phyloP scores from a whole-genome alignment of 2,329 filamentous ascomycete genomes.

The Arthrobotrys conoides region DNA sequence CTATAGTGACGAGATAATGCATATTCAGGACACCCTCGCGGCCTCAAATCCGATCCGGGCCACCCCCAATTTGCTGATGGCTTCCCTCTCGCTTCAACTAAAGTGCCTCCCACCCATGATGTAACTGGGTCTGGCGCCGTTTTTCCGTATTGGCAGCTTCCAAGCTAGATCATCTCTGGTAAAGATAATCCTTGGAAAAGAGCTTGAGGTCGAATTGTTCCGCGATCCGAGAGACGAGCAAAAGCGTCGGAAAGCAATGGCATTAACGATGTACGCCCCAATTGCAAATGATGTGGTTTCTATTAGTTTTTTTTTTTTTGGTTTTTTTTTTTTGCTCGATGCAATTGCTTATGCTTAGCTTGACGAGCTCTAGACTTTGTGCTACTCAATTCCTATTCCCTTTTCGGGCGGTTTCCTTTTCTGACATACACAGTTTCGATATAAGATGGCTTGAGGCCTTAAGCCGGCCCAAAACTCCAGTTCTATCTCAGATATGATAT shows the following conservation, averaged over 20 bases:
- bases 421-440: constrained; percentile 10
- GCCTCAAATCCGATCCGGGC: constrained; percentile 34
- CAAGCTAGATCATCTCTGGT: constrained; percentile 44
- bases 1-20: constrained; percentile 56
- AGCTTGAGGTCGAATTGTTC: constrained; percentile 36
- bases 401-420: constrained; percentile 47
- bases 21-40: constrained; percentile 49
- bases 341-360: not conserved
- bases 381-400: constrained; percentile 30
- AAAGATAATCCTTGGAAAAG: constrained; percentile 43
- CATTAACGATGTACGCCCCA: constrained; percentile 10
- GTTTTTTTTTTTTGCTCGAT: not conserved
- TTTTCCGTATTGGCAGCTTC: constrained; percentile 59
- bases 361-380: constrained; percentile 13
- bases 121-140: constrained; percentile 50
- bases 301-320: constrained; percentile 2
- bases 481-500: constrained; percentile 13
- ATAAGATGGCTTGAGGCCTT: not conserved
- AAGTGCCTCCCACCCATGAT: constrained; percentile 47
- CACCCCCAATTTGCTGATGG: constrained; percentile 30
- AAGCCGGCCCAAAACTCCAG: constrained; percentile 24
- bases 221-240: constrained; percentile 51
- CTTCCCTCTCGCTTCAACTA: constrained; percentile 24
- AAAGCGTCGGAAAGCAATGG: constrained; percentile 32
- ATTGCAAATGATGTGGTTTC: not conserved